Conservation (phyloP, 2,329 filamentous ascomycete genomes). For the Cytospora chrysosperma region DNA sequence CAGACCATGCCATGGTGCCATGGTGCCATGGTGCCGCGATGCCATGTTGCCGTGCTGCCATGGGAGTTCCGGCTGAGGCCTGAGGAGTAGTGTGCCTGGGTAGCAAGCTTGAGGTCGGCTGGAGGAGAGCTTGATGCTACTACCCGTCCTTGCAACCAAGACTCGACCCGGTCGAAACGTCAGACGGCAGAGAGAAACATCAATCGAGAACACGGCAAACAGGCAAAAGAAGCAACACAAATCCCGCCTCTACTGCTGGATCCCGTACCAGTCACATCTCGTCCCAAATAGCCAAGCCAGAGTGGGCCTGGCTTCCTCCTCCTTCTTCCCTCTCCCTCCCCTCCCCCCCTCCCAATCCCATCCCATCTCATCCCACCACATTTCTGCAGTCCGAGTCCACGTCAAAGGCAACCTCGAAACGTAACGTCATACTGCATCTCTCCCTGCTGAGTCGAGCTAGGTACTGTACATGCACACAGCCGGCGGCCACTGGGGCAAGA, state of each 20-base stretch:
- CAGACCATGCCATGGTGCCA: too few species aligned
- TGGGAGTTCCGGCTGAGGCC: too few species aligned
- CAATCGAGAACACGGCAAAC: background rate
- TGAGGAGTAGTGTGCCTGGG: background rate
- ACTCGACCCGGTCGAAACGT: background rate
- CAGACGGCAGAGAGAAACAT: background rate
- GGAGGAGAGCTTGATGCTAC: background rate
- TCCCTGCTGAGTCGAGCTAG: too few species aligned
- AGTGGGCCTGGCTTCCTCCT: background rate
- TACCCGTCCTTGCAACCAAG: background rate
- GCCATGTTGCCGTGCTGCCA: too few species aligned
- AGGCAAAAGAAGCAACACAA: background rate
- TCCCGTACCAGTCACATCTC: background rate
- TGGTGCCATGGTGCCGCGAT: too few species aligned
- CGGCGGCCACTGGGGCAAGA: background rate
- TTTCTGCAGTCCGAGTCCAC: constrained; percentile 21
- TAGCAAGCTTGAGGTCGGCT: background rate
- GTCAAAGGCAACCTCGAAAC: constrained; percentile 3
- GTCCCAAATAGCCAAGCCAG: background rate
- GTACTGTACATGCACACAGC: too few species aligned
- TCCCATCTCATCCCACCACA: constrained; percentile 2
- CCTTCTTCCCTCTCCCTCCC: background rate
- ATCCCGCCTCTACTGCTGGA: background rate
- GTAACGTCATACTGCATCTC: constrained; percentile 23
- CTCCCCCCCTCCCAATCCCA: background rate